Evolutionary conservation across 1,139 yeast genomes (phyloP), one percentile per base, ranked within the genome.

Genomic region (Saccharomyces hybrid): DNA sequence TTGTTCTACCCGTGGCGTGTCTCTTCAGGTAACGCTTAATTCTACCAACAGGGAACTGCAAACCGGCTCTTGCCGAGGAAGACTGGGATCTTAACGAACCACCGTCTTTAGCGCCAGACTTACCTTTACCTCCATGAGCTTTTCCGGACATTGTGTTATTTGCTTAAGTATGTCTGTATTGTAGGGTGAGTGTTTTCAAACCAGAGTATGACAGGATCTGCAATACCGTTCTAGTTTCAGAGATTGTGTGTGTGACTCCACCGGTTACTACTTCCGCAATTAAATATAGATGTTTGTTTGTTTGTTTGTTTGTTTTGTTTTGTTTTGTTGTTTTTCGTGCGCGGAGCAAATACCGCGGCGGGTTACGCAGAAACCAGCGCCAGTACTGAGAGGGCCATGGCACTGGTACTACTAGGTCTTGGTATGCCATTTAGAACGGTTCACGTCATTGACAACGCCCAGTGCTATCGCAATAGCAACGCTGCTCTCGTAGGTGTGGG

Each of bases 31-130:
- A 93, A 74, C 99, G 83, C 82, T 93, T 90, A 67, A 93, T 90
- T 82, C 99, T 89, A 54, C 99, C 99, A 38, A 95, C 99, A 51
- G 99, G 99, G 76, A 93, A 93, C 73, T 89, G 97, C 69, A 93
- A 79, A 28, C 99, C 99, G 29, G 99, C 99, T 72, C 96, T 86
- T 16, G 97, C 96, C 19, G 97, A 89, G 68, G 91, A 96, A 19
- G 98, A 90, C 66, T 89, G 83, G 60, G 88, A 76, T 74, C 87
- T 82, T 58, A 74, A 55, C 3, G 61, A 56, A 57, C 84, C 79
- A 57, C 80, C 79, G 58, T 78, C 82, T 66, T 79, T 78, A 65
- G 85, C 87, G 54, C 95, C 87, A 51, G 96, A 88, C 69, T 90
- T 90, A 63, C 96, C 96, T 74, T 90, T 90, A 70, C 96, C 96